Conservation (phyloP, 768 basidiomycete species). For the Melanogaster broomeanus region DNA sequence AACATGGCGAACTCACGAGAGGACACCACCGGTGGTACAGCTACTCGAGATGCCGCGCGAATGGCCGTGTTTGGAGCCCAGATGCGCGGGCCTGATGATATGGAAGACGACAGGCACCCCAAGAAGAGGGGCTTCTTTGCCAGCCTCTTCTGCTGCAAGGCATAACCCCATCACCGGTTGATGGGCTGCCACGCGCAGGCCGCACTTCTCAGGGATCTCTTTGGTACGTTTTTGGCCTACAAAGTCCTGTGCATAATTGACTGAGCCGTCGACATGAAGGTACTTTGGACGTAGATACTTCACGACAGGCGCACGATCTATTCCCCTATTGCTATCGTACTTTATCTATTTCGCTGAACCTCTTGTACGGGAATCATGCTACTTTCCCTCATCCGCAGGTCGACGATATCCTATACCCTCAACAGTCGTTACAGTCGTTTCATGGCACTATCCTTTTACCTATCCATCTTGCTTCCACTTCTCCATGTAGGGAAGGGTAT, state of each 20-base stretch:
- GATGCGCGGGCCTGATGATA: conserved; percentile 57
- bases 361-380: conserved; percentile 24
- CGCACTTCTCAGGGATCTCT: conserved; percentile 27
- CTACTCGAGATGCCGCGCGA: conserved; percentile 37
- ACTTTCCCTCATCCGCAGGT: conserved; percentile 29
- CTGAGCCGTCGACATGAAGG: conserved; percentile 10
- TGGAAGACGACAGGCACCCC: conserved; percentile 66
- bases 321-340: conserved; percentile 31
- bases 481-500: conserved; percentile 5
- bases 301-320: conserved; percentile 35
- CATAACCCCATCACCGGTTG: conserved; percentile 40
- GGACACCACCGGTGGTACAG: conserved; percentile 47
- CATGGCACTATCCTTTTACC: conserved; percentile 12
- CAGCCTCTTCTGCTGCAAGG: conserved; percentile 69
- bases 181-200: conserved; percentile 30
- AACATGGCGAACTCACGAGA: conserved; percentile 53
- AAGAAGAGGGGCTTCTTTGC: conserved; percentile 65
- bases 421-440: conserved; percentile 35
- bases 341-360: conserved; percentile 34
- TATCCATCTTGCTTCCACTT: conserved; percentile 8
- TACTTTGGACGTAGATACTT: conserved; percentile 25
- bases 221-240: conserved; percentile 16
- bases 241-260: background rate
- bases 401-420: conserved; percentile 28
- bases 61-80: conserved; percentile 74